Evolutionary conservation across 805 yeast species (phyloP).

Genomic region (Vanderwaltozyma yarrowii): DNA sequence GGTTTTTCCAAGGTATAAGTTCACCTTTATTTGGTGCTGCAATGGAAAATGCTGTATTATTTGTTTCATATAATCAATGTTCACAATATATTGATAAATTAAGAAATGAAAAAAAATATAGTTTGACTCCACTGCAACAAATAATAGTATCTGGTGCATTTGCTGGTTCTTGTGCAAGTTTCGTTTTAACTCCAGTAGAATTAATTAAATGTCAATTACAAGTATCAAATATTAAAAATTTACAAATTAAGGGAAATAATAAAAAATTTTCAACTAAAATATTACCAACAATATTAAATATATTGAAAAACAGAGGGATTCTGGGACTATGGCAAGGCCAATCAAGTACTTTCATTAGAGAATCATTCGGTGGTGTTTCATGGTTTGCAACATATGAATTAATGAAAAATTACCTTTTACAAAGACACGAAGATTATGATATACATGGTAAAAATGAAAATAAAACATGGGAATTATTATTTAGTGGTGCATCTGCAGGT

Average conservation of each 20-base stretch:
- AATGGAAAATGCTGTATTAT: conserved; percentile 75
- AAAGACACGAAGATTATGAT: conserved; percentile 11
- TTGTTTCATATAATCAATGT: conserved; percentile 50
- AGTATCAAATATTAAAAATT: conserved; percentile 35
- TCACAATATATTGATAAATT: conserved; percentile 28
- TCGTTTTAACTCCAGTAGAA: conserved; percentile 86
- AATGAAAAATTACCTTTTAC: conserved; percentile 29
- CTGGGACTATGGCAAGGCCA: conserved; percentile 84
- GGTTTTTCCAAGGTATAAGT: conserved; percentile 68
- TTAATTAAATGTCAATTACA: conserved; percentile 81
- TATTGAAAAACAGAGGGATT: conserved; percentile 46
- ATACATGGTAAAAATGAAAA: conserved; percentile 20
- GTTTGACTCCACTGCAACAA: conserved; percentile 31
- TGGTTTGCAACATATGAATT: conserved; percentile 90
- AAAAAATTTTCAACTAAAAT: conserved; percentile 20
- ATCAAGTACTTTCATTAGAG: conserved; percentile 68
- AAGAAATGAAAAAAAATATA: neutral
- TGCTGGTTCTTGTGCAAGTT: conserved; percentile 75
- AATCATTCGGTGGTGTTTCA: conserved; percentile 80
- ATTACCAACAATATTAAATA: conserved; percentile 31
- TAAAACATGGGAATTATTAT: conserved; percentile 44
- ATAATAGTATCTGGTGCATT: conserved; percentile 65
- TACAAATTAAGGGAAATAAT: neutral
- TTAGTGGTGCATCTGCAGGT: conserved; percentile 85
- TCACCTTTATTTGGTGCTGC: conserved; percentile 88